Base-by-base conservation (phyloP, 805 yeast species). In the Myxozyma neotropica region DNA sequence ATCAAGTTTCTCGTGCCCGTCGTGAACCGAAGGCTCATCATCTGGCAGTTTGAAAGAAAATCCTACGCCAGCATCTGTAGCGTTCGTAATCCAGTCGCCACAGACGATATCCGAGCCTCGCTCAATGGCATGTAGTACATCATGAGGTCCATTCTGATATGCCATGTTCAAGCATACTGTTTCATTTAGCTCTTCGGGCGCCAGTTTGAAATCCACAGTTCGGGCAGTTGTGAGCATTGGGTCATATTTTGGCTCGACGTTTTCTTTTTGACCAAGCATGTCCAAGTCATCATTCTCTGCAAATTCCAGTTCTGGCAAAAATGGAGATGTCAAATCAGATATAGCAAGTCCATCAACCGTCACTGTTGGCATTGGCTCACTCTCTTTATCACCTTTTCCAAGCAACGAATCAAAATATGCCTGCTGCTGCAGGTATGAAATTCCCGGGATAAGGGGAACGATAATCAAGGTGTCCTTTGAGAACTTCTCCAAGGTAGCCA, bases 11-110 rank as follows among this genome's bases (percentile, higher is more conserved):
- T 66, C 51, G 21, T 48, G 53, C 31, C 36, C 43, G 23, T 24
- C 54, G 12, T 26, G 29, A 8, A 19, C 42, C 19, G 52, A 24
- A 46, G 24, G 53, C 17, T 15, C 68, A 66, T 0, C 70, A 21
- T 71, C 66, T 8, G 46, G 49, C n/a, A 47, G 15, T 10, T 53
- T 53, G 48, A 75, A 71, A 5, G 67, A 68, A 17, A 77, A 66
- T 1, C 79, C 80, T 1, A 71, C 58, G 0, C 80, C 80, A 2
- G 70, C 68, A 35, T 77, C 76, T 15, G 78, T 65, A 39, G 71
- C 67, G 48, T 57, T 64, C 6, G 57, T 55, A 3, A 70, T 69
- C 29, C 73, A 55, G 29, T 74, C 74, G 2, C 69, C 73, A 19
- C 65, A 59, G 35, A 77, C 60, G 1, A 78, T 17, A 55, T 77